phyloP scores from a whole-genome alignment of 2,329 filamentous ascomycete species.

The Trichoderma gracile region DNA sequence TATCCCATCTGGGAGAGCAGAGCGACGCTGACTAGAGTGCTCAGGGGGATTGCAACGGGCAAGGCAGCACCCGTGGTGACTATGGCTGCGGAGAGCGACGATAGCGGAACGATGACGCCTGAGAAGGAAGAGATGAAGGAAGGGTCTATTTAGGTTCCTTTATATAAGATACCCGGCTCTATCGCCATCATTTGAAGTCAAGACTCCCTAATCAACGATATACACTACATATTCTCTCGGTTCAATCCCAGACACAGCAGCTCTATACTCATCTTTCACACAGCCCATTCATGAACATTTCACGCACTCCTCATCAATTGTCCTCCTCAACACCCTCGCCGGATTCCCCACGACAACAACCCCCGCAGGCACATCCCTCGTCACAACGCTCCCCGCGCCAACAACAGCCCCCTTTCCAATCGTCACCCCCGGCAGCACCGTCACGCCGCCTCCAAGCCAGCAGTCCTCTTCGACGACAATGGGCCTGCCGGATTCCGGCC shows the following conservation, averaged over 20 bases:
- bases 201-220: neutral
- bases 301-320: slow-evolving; percentile 29
- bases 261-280: too few relatives aligned
- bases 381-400: slow-evolving; percentile 81
- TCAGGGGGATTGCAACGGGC: slow-evolving; percentile 15
- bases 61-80: neutral
- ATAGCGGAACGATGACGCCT: slow-evolving; percentile 14
- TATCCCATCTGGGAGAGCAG: slow-evolving; percentile 82
- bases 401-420: slow-evolving; percentile 74
- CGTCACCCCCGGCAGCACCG: slow-evolving; percentile 73
- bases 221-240: neutral
- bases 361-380: slow-evolving; percentile 64
- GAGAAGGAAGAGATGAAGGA: slow-evolving; percentile 19
- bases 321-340: slow-evolving; percentile 56
- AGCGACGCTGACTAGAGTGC: slow-evolving; percentile 46
- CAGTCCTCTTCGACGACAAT: slow-evolving; percentile 79
- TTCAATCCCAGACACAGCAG: too few relatives aligned
- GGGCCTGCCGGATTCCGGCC: slow-evolving; percentile 72
- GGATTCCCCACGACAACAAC: slow-evolving; percentile 68
- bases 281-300: too few relatives aligned
- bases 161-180: neutral
- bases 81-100: neutral
- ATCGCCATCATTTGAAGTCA: neutral
- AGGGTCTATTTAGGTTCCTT: neutral
- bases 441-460: slow-evolving; percentile 73